These are phyloP conservation scores for Aphanomyces cochlioides DNA, from an alignment of 352 stramenopile genomes.

Conservation along the genomic window DNA sequence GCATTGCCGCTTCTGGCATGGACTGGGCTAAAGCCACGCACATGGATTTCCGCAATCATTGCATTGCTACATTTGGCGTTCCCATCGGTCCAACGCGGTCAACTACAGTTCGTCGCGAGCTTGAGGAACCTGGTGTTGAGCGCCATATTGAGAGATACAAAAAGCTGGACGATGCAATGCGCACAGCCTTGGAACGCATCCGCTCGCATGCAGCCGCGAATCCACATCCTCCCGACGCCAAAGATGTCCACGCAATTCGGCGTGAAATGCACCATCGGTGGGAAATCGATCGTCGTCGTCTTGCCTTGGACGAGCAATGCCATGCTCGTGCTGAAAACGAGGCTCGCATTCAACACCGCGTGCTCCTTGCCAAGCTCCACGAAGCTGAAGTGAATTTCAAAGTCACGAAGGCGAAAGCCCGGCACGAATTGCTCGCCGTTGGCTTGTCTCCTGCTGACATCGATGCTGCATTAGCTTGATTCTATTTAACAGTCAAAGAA, in stretches of 20 bases:
- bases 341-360: neutral
- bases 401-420: constrained; percentile 3
- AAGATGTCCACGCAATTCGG: constrained; percentile 1
- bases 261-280: constrained; percentile 15
- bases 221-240: neutral
- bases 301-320: constrained; percentile 1
- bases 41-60: constrained; percentile 1
- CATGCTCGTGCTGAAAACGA: constrained; percentile 1
- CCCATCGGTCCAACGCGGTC: constrained; percentile 14
- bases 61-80: constrained; percentile 16
- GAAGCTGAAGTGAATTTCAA: constrained; percentile 6
- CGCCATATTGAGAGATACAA: neutral
- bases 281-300: constrained; percentile 2
- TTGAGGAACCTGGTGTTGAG: neutral
- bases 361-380: constrained; percentile 1
- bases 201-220: neutral
- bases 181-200: neutral
- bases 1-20: constrained; percentile 16
- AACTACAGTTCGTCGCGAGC: constrained; percentile 8
- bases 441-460: neutral
- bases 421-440: neutral
- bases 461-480: neutral
- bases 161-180: neutral
- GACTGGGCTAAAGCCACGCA: constrained; percentile 3
- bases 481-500: too few relatives aligned